Evolutionary conservation across 2,329 filamentous ascomycete species (phyloP).

Genomic region (Pestalotiopsis sp.): DNA sequence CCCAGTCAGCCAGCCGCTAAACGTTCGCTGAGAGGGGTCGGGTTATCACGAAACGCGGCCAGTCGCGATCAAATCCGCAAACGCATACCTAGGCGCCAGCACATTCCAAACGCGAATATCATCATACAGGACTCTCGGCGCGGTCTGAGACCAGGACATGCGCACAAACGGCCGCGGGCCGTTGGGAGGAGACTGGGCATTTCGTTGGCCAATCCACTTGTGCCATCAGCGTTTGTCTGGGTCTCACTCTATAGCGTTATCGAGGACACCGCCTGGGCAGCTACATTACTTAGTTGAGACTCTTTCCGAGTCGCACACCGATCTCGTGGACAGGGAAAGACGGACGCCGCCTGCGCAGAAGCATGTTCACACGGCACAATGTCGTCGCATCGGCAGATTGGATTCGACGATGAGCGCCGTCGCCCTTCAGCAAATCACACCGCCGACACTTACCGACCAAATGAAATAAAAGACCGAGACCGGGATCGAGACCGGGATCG

Average conservation of each 20-base stretch:
- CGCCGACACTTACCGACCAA: slow-evolving; percentile 9
- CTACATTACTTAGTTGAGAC: neutral
- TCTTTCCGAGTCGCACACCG: neutral
- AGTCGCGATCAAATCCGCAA: neutral
- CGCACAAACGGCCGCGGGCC: neutral
- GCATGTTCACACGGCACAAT: neutral
- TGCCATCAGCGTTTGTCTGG: too few relatives aligned
- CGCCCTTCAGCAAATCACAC: slow-evolving; percentile 3
- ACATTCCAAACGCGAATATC: neutral
- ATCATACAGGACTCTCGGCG: neutral
- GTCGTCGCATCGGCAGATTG: slow-evolving; percentile 5
- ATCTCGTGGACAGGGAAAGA: neutral
- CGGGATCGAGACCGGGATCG: slow-evolving; percentile 23
- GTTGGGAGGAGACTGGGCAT: neutral
- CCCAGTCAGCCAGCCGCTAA: neutral
- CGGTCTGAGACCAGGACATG: neutral
- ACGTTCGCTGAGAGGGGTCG: neutral
- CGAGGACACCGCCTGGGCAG: neutral
- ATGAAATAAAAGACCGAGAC: slow-evolving; percentile 17
- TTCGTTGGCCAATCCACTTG: neutral
- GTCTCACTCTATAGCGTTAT: neutral
- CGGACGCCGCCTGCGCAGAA: neutral
- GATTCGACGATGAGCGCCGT: slow-evolving; percentile 22
- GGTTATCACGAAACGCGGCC: neutral
- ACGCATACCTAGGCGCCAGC: neutral